A percentile compares a stretch with the other conserved stretches of the same genome.
Conservation (phyloP, 1,284 basidiomycete genomes). For the Leccinum glutinopallens region DNA sequence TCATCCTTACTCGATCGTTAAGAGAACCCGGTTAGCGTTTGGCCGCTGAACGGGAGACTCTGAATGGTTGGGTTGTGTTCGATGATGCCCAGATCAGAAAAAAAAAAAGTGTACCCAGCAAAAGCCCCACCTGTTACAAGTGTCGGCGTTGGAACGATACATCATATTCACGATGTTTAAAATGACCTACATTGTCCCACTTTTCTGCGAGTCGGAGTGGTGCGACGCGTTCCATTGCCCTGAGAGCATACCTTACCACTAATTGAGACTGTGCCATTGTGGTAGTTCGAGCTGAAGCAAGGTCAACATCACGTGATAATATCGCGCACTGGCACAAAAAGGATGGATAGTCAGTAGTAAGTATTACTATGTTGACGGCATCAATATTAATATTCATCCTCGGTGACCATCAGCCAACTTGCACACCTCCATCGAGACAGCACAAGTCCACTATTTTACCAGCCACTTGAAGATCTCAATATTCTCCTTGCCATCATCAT, state of each 20-base stretch:
- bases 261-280: slow-evolving; percentile 15
- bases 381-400: no score
- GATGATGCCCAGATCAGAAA: background rate
- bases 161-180: slow-evolving; percentile 46
- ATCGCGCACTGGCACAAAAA: no score
- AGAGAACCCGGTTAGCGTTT: slow-evolving; percentile 64
- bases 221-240: slow-evolving; percentile 78
- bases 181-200: slow-evolving; percentile 90
- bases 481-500: no score
- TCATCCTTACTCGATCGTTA: slow-evolving; percentile 77
- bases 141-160: slow-evolving; percentile 3
- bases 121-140: background rate
- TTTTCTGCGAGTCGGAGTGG: slow-evolving; percentile 83
- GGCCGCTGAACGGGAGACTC: slow-evolving; percentile 71
- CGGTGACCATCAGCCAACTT: no score
- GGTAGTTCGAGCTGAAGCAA: background rate
- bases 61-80: slow-evolving; percentile 30
- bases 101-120: background rate
- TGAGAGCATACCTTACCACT: slow-evolving; percentile 49
- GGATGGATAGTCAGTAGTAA: no score
- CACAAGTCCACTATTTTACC: no score
- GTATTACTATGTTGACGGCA: no score
- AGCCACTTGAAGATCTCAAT: no score
- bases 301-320: no score
- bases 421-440: no score